Percentiles rank a stretch among this genome's conserved stretches.
phyloP scores from a whole-genome alignment of 495 filamentous ascomycete genomes.

The Aspergillus ostianus region DNA sequence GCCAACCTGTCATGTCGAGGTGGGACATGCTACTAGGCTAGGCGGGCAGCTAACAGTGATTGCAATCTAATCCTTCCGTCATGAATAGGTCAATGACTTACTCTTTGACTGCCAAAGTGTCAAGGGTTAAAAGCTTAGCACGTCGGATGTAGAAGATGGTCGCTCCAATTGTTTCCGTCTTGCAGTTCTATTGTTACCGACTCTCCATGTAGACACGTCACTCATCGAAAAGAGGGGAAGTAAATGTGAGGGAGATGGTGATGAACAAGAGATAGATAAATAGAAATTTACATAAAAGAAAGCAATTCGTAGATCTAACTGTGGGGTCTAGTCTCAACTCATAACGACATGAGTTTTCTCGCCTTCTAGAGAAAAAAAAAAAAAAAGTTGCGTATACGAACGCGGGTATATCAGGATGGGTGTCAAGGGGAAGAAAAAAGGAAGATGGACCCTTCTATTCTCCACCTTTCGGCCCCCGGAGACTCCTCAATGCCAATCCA shows the following conservation, averaged over 20 bases:
- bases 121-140: no score
- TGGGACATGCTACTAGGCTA: no score
- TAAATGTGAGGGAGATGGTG: neutral
- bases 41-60: no score
- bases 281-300: no score
- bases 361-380: neutral
- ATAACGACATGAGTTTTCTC: neutral
- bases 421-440: slow-evolving; percentile 7
- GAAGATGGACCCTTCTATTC: slow-evolving; percentile 12
- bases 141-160: neutral
- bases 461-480: slow-evolving; percentile 63
- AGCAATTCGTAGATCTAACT: neutral
- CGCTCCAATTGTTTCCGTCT: neutral
- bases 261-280: neutral
- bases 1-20: neutral
- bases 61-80: no score
- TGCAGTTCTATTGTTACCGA: neutral
- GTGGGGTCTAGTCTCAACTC: neutral
- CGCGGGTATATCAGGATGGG: slow-evolving; percentile 4
- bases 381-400: neutral
- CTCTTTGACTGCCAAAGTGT: no score
- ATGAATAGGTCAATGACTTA: no score
- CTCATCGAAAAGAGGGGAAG: neutral
- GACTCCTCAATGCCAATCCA: slow-evolving; percentile 45
- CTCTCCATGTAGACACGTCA: neutral